Evolutionary conservation across 176 grass and related monocot species (phyloP), one percentile per base, ranked within the genome.

Genomic region (Oryza glaberrima): DNA sequence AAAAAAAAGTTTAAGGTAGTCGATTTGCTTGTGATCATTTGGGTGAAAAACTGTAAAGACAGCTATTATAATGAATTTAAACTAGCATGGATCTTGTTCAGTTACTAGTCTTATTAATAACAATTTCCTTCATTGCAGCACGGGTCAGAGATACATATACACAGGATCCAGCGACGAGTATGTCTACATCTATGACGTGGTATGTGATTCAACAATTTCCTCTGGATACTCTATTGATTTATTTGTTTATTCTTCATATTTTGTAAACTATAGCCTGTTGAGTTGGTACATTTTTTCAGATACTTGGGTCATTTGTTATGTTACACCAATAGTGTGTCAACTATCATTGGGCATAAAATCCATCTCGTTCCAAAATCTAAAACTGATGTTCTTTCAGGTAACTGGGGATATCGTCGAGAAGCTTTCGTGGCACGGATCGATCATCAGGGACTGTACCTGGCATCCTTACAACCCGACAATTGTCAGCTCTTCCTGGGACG

Each of bases 71-170:
- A 4, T 72, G 13, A 5, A 35, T 64, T 14, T 48, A 19, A 20
- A 11, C 40, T 77, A 58, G 17, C 48, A 75, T 34, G 36, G n/a
- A 45, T 76, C 12, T 46, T 44, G 38, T 36, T 0, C 69, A 38
- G 16, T 41, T 5, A 8, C 3, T 30, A 67, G 5, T 67, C 23
- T 72, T 47, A 75, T 72, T 47, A 75, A 52, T 80, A 41, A 41
- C 40, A 41, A 41, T 77, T 54, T 65, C 43, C 60, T 79, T 70
- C 25, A 49, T 82, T 80, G 12, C 87, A 98, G 96, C 89, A 98
- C 93, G 15, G 96, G 93, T 49, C 96, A 98, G 89, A 95, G 78
- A 85, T 98, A 98, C 85, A 95, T 98, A 78, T 98, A 98, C 67
- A 92, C 96, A 12, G 96, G 96, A 92, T 98, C 96, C 7, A 92